A percentile compares a stretch with the other conserved stretches of the same genome.
phyloP scores from a whole-genome alignment of 164 flowering plant species.

The Sextonia rubra region DNA sequence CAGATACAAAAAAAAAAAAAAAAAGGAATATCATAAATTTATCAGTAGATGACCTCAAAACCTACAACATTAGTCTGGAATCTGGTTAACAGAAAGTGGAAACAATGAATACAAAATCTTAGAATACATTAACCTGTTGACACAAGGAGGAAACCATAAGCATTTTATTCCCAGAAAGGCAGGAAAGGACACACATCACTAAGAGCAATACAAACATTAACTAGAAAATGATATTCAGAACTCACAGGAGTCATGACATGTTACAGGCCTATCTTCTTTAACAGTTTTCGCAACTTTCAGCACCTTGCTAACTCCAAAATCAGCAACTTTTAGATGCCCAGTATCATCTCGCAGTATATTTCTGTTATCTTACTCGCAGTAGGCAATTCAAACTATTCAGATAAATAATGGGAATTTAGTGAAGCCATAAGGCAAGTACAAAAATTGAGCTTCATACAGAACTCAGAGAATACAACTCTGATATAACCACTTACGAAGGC shows the following conservation, averaged over 20 bases:
- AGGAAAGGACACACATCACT: neutral
- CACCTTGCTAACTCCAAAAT: conserved; percentile 95
- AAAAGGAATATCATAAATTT: neutral
- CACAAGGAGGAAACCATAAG: neutral
- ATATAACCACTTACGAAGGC: conserved; percentile 74
- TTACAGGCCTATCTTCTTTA: conserved; percentile 60
- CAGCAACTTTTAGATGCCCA: conserved; percentile 97
- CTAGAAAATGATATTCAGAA: conserved; percentile 2
- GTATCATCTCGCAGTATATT: conserved; percentile 97
- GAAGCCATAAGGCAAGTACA: neutral
- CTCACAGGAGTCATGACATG: conserved; percentile 69
- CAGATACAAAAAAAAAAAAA: no score
- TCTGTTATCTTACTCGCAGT: conserved; percentile 54
- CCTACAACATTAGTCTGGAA: neutral
- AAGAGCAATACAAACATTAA: neutral
- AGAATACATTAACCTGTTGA: neutral
- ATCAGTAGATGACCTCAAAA: neutral
- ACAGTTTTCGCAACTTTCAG: conserved; percentile 51
- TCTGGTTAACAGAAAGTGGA: neutral
- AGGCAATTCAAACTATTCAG: conserved; percentile 25
- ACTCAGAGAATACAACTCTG: neutral
- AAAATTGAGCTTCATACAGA: neutral
- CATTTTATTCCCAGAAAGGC: neutral
- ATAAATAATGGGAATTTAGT: conserved; percentile 3
- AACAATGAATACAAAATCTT: neutral